These are phyloP conservation scores for Babesia caballi DNA, from an alignment of 169 alveolate species.

Conservation along the genomic window DNA sequence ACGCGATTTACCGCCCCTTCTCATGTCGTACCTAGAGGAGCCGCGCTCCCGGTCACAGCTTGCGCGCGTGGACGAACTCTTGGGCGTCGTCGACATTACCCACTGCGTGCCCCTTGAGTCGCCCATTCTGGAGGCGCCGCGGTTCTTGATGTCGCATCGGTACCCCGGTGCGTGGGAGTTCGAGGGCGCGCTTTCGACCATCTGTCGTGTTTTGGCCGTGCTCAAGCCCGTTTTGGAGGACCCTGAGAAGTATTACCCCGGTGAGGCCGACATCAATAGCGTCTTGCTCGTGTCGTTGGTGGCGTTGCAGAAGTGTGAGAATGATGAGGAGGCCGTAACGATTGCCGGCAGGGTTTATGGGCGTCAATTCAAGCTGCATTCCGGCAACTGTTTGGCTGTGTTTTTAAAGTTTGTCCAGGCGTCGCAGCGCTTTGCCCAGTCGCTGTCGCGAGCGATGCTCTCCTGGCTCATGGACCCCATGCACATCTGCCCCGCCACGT, in stretches of 20 bases:
- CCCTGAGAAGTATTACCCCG: conserved; percentile 4
- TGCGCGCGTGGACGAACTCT: background rate
- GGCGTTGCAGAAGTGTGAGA: conserved; percentile 10
- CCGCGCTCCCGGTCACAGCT: background rate
- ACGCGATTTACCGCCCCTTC: background rate
- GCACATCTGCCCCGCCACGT: background rate
- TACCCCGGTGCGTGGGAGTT: conserved; percentile 6
- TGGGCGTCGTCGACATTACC: background rate
- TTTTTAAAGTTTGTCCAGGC: background rate
- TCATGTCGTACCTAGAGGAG: background rate
- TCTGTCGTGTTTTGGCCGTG: background rate
- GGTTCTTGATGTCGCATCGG: background rate
- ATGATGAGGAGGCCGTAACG: background rate
- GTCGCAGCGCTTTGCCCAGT: background rate
- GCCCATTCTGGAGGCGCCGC: background rate
- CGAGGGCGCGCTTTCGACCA: background rate
- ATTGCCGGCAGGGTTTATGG: background rate
- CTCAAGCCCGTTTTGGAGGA: background rate
- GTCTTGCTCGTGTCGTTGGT: conserved; percentile 3
- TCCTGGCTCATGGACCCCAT: conserved; percentile 11
- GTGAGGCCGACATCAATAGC: background rate
- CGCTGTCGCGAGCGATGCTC: conserved; percentile 1
- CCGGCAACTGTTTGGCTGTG: background rate
- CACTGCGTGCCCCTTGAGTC: background rate
- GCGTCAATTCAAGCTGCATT: background rate